Base-by-base conservation (phyloP, 371 early-diverging fungal species). In the Mucor racemosus region DNA sequence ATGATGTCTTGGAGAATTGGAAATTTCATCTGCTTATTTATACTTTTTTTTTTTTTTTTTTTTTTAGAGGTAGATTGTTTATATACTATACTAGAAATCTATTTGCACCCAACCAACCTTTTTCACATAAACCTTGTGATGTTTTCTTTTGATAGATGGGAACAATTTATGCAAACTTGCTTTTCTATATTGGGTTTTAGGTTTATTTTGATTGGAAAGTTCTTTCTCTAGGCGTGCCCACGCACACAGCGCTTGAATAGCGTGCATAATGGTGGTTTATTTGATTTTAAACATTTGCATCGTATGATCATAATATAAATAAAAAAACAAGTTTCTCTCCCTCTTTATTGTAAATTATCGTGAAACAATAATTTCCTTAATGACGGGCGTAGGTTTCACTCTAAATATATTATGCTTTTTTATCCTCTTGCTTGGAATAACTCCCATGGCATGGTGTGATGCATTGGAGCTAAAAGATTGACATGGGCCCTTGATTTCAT, bases 91-190 rank as follows among this genome's bases (percentile, higher is more conserved):
- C 26, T 26, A 1, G 26, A 26, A 26, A 26, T 26, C 3, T 26
- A 26, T 26, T 26, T 26, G 5, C 38, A 1, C 38, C 38, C 38
- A 38, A 38, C 38, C 11, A 7, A 38, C 38, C 38, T 38, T 50
- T 50, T 21, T 50, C 50, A 50, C 50, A 50, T 50, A 19, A 21
- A 50, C 21, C 50, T 50, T 50, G 50, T 50, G 50, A 50, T 50
- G 50, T 50, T 9, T 50, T 9, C n/a, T 48, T 6, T 21, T 15
- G 17, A 21, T 19, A 50, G 50, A 50, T 50, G 50, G 50, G 50
- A 50, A 50, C 50, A 50, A 50, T 50, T 50, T 26, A 50, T 50
- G 50, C 50, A 50, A 26, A 26, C 3, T 26, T 26, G 3, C 26
- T 26, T 26, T 26, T 3, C 19, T 11, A 6, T 44, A 17, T 44